Evolutionary conservation across 2,329 filamentous ascomycete species (phyloP), one percentile per base, ranked within the genome.

Genomic region (Aspergillus floridensis): DNA sequence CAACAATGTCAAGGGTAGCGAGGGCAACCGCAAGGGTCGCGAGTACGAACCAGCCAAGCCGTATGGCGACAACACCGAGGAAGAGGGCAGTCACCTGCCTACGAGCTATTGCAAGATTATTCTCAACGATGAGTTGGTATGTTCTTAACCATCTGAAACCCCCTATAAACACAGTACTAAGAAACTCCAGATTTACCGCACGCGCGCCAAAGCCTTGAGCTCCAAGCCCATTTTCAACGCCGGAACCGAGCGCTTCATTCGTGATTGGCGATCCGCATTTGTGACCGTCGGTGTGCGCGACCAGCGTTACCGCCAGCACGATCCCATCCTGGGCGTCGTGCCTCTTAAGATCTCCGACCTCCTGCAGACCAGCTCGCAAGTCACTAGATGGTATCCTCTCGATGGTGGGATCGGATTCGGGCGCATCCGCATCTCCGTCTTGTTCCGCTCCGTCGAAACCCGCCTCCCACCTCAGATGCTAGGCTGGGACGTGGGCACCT

Each of bases 141-240:
- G 79, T 70, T 32, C 3, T 3, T 22, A 22, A 22, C 2, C 2
- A 22, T 22, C 22, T 22, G 22, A 22, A 22, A 22, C 2, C 22
- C 22, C 1, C 22, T 3, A 22, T 22, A 22, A 11, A 12, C 44
- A 8, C 32, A 4, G 22, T 11, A n/a, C 41, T 16, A 54, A 31
- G 6, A 57, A 63, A 50, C 31, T 63, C 65, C 66, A 83, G 78
- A 82, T 92, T 19, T 98, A 97, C 80, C 92, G 93, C 70, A 98
- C 93, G n/a, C 86, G 95, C 70, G 86, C 91, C 38, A 98, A 99
- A 80, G 93, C 93, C 4, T 90, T 96, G 7, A 96, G 90, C 38
- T 96, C 91, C 55, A 93, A 96, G 73, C 95, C 95, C 1, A 97
- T 98, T 64, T 98, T 96, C 83, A 97, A 98, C 68, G 93, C 95